Percentiles rank a stretch among this genome's conserved stretches.
These are phyloP conservation scores for Bretziella fagacearum DNA, from an alignment of 2,329 filamentous ascomycete species.

Conservation along the genomic window DNA sequence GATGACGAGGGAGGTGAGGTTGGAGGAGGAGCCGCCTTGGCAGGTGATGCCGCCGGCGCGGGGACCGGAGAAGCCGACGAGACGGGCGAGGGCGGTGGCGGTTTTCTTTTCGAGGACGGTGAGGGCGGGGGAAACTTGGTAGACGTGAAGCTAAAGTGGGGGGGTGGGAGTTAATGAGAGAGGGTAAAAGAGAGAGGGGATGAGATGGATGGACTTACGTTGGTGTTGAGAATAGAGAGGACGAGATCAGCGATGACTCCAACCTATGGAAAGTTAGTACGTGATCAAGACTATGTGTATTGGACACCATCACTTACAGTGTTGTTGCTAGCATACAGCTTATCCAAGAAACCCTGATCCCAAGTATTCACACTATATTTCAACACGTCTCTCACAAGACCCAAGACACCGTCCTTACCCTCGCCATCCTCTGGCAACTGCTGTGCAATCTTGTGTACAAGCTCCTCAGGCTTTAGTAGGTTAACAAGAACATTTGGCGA, in stretches of 20 bases:
- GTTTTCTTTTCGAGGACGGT: constrained; percentile 79
- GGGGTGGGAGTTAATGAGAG: not conserved
- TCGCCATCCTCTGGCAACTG: constrained; percentile 34
- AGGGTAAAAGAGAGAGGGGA: not conserved
- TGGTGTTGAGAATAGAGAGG: constrained; percentile 77
- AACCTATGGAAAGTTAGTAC: constrained; percentile 32
- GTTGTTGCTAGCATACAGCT: constrained; percentile 82
- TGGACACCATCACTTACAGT: constrained; percentile 34
- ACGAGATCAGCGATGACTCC: constrained; percentile 75
- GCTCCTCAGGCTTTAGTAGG: constrained; percentile 38
- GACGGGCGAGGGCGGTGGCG: constrained; percentile 49
- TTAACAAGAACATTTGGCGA: constrained; percentile 46
- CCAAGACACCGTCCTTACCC: constrained; percentile 53
- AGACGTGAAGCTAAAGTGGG: constrained; percentile 62
- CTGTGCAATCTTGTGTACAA: constrained; percentile 39
- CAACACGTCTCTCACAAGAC: constrained; percentile 53
- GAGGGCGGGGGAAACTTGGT: constrained; percentile 78
- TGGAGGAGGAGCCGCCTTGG: constrained; percentile 71
- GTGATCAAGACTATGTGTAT: not conserved
- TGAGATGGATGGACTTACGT: constrained; percentile 32
- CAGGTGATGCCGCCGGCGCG: constrained; percentile 58
- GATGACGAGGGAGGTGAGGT: constrained; percentile 69
- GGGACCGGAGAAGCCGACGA: constrained; percentile 61
- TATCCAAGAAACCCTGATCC: constrained; percentile 92
- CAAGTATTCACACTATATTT: constrained; percentile 93